Conservation (phyloP, 495 filamentous ascomycete genomes). For the Astrocystis sublimbata region DNA sequence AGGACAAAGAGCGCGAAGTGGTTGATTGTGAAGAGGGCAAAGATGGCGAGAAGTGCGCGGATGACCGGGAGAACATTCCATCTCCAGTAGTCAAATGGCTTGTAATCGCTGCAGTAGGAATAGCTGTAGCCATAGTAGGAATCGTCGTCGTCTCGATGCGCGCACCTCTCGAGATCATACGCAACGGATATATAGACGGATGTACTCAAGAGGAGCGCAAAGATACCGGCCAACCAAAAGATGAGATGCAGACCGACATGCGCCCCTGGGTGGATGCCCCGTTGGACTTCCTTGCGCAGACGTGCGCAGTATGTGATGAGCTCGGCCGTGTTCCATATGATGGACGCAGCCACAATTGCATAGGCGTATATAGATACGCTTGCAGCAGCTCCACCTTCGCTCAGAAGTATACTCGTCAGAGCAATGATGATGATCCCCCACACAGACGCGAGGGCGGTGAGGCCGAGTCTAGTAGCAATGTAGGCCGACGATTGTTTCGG, state of each 20-base stretch:
- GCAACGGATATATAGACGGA: background rate
- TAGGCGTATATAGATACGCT: slow-evolving; percentile 16
- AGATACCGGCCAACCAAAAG: slow-evolving; percentile 36
- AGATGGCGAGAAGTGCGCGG: slow-evolving; percentile 23
- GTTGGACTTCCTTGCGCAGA: slow-evolving; percentile 22
- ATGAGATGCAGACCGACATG: slow-evolving; percentile 41
- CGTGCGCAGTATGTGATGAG: slow-evolving; percentile 33
- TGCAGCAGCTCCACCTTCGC: background rate
- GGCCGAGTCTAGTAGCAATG: slow-evolving; percentile 30
- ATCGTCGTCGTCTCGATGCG: background rate
- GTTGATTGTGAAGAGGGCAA: slow-evolving; percentile 20
- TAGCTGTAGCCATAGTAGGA: slow-evolving; percentile 1
- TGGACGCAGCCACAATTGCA: slow-evolving; percentile 30
- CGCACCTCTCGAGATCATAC: slow-evolving; percentile 1
- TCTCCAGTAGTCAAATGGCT: background rate
- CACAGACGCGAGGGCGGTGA: slow-evolving; percentile 29
- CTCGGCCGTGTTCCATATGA: slow-evolving; percentile 41
- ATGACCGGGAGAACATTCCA: slow-evolving; percentile 22
- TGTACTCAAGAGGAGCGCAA: slow-evolving; percentile 21
- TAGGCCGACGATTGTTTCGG: slow-evolving; percentile 26
- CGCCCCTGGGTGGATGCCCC: slow-evolving; percentile 39
- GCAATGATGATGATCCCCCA: slow-evolving; percentile 32
- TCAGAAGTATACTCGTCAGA: slow-evolving; percentile 22
- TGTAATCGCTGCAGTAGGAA: slow-evolving; percentile 23
- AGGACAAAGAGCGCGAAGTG: slow-evolving; percentile 47